Evolutionary conservation across 2,329 filamentous ascomycete species (phyloP), one percentile per base, ranked within the genome.

Genomic region (Colletotrichum camelliae): DNA sequence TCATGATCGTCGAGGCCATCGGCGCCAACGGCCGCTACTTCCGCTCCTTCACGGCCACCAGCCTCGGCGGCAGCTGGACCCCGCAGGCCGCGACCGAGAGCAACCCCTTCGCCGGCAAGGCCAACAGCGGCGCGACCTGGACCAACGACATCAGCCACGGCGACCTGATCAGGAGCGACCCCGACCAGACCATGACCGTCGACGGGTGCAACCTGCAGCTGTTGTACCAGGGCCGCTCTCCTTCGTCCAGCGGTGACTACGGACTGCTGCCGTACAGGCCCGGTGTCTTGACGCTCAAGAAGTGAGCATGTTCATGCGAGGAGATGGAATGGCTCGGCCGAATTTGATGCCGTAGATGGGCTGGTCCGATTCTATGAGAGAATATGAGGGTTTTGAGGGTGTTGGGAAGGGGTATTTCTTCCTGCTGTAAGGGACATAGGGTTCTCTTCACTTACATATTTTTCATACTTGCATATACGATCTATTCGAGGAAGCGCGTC

Each of bases 91-190:
- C 85, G 1, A 87, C 80, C 16, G 92, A 93, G 84, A 82, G 80
- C 78, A 84, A 82, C n/a, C 91, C 92, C 0, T 94, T 94, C 75
- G 92, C 92, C n/a, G 91, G 92, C 79, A 92, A 92, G 85, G 90
- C 88, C 33, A 94, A 93, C 84, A 92, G 88, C 66, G 92, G 90
- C 48, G 91, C 91, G 1, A 87, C 87, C 21, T 94, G 92, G 92
- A 93, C 91, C 62, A 90, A 93, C 81, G 91, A 93, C 75, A 93
- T 94, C 81, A 92, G 89, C 80, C 91, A 93, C 79, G 92, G 92
- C 43, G 92, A 94, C 77, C 81, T 93, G 55, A 80, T 93, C 72
- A 88, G 92, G 74, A 86, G 77, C 73, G 89, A 86, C 79, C 80
- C 88, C 4, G 92, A 94, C 79, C 89, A 94, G 85, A 94, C 91